Evolutionary conservation across 805 yeast genomes (phyloP).

Genomic region (Priceomyces castillae): DNA sequence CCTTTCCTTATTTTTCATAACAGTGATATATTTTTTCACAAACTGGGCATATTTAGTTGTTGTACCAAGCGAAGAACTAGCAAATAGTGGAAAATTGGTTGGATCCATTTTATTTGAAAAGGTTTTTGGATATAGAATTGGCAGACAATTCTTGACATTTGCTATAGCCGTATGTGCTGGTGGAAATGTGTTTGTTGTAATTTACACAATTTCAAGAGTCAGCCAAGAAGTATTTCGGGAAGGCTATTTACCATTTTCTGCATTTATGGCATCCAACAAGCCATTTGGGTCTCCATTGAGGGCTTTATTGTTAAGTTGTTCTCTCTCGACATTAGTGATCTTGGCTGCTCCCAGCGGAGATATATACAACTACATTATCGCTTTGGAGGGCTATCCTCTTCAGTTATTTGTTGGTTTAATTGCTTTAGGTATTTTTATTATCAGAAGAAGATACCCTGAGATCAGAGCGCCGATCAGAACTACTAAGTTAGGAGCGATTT

Average conservation of each 20-base stretch:
- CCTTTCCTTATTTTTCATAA: slow-evolving; percentile 44
- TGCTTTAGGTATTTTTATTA: slow-evolving; percentile 55
- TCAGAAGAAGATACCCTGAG: slow-evolving; percentile 49
- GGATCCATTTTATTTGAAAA: slow-evolving; percentile 59
- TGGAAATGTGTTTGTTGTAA: slow-evolving; percentile 60
- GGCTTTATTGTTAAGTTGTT: slow-evolving; percentile 43
- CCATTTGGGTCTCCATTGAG: slow-evolving; percentile 58
- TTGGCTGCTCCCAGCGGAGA: slow-evolving; percentile 45
- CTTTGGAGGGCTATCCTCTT: slow-evolving; percentile 50
- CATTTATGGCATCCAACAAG: slow-evolving; percentile 51
- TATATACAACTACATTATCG: slow-evolving; percentile 50
- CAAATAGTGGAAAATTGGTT: slow-evolving; percentile 53
- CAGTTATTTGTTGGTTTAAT: slow-evolving; percentile 50
- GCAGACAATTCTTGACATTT: slow-evolving; percentile 52
- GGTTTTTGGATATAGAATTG: slow-evolving; percentile 51
- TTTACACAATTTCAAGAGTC: slow-evolving; percentile 58
- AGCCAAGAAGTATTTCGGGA: slow-evolving; percentile 66
- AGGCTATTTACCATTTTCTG: slow-evolving; percentile 56
- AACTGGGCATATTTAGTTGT: slow-evolving; percentile 57
- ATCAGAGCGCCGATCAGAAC: slow-evolving; percentile 52
- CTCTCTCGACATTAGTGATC: slow-evolving; percentile 40
- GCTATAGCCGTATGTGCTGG: slow-evolving; percentile 61
- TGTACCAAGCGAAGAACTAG: slow-evolving; percentile 52
- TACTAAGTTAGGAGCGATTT: slow-evolving; percentile 44
- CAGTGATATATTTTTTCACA: slow-evolving; percentile 48